A percentile compares a stretch with the other conserved stretches of the same genome.
phyloP scores from a whole-genome alignment of 176 grass and related monocot genomes.

The Carex pumila region DNA sequence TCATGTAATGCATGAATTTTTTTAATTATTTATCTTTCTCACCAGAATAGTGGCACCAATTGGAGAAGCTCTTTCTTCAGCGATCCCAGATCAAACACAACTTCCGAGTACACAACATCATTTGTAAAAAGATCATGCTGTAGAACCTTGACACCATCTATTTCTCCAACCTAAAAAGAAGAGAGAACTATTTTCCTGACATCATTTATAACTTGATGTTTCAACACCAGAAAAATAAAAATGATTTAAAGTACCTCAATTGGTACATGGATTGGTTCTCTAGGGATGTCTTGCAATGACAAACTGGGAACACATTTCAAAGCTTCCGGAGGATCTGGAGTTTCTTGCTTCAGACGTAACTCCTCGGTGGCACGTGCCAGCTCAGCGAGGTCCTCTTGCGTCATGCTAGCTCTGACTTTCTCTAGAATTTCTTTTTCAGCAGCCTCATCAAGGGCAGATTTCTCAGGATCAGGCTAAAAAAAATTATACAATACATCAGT shows the following conservation, averaged over 20 bases:
- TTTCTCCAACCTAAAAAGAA: slow-evolving; percentile 62
- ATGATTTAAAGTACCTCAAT: slow-evolving; percentile 53
- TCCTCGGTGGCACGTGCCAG: slow-evolving; percentile 77
- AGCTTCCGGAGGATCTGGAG: slow-evolving; percentile 95
- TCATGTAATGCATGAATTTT: not conserved
- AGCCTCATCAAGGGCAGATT: slow-evolving; percentile 72
- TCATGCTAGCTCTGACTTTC: slow-evolving; percentile 83
- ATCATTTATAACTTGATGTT: not conserved
- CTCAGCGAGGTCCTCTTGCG: slow-evolving; percentile 81
- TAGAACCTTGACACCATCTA: slow-evolving; percentile 89
- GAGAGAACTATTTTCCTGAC: slow-evolving; percentile 3
- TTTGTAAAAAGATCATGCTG: slow-evolving; percentile 99
- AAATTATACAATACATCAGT: not conserved
- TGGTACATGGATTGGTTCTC: slow-evolving; percentile 70
- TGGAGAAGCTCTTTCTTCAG: slow-evolving; percentile 93
- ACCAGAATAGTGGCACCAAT: slow-evolving; percentile 94
- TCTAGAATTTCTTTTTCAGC: slow-evolving; percentile 76
- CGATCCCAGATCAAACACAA: slow-evolving; percentile 89
- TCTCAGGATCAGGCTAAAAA: slow-evolving; percentile 84
- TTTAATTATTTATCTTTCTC: slow-evolving; percentile 14
- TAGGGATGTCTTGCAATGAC: slow-evolving; percentile 85
- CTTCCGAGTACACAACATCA: slow-evolving; percentile 84
- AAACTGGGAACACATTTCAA: slow-evolving; percentile 78
- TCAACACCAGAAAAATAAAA: slow-evolving; percentile 13
- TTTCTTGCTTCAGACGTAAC: slow-evolving; percentile 90